Conservation (phyloP, 768 basidiomycete genomes). For the Strobilomyces echinocephalus region DNA sequence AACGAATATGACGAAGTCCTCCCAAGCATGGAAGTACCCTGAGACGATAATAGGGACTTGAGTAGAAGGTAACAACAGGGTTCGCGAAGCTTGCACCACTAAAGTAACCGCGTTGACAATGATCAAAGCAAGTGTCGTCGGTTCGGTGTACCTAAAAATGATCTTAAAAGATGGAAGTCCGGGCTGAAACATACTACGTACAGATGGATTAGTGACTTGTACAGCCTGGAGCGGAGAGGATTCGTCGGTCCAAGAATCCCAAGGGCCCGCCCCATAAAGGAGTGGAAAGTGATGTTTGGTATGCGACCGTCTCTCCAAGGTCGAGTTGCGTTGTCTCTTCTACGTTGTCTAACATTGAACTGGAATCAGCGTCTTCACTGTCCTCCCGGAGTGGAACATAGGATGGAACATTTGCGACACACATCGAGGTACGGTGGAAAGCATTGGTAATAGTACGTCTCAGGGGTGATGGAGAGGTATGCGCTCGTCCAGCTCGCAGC, state of each 20-base stretch:
- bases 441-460: conserved; percentile 57
- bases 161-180: background rate
- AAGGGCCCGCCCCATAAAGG: conserved; percentile 76
- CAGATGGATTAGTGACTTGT: conserved; percentile 65
- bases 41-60: conserved; percentile 39
- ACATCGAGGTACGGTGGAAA: conserved; percentile 59
- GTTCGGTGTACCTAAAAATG: conserved; percentile 74
- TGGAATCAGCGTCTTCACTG: conserved; percentile 32
- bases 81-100: conserved; percentile 69
- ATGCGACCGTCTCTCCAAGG: conserved; percentile 25
- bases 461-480: conserved; percentile 50
- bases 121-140: conserved; percentile 76
- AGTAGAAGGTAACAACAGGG: conserved; percentile 50
- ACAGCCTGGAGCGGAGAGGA: conserved; percentile 57
- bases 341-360: conserved; percentile 31
- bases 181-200: conserved; percentile 40
- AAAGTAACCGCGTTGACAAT: conserved; percentile 78
- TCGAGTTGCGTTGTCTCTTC: conserved; percentile 35
- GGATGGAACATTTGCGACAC: conserved; percentile 77
- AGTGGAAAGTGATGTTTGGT: conserved; percentile 39
- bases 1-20: conserved; percentile 79
- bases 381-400: conserved; percentile 53
- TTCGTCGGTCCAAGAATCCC: conserved; percentile 71
- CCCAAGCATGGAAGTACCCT: conserved; percentile 88
- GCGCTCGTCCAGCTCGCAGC: conserved; percentile 38